Conservation (phyloP, 2,329 filamentous ascomycete genomes). For the Aspergillus tubingensis region DNA sequence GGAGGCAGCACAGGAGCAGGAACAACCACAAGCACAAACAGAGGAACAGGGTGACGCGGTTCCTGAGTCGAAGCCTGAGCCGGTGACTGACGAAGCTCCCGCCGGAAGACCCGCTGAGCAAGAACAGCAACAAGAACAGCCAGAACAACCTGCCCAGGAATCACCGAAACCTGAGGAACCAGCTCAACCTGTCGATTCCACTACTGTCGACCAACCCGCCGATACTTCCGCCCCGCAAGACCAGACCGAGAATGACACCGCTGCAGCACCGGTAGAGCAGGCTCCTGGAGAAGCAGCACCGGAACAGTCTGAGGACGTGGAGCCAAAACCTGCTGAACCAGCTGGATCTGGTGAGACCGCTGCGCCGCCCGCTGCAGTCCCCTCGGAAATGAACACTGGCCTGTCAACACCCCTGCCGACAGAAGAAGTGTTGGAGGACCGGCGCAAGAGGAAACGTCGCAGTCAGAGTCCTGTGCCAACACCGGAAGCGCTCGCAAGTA, state of each 20-base stretch:
- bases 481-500: conserved; percentile 55
- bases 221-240: neutral
- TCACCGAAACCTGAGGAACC: conserved; percentile 1
- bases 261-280: conserved; percentile 28
- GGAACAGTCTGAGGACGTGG: conserved; percentile 14
- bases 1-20: conserved; percentile 15
- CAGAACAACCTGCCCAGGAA: conserved; percentile 5
- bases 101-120: conserved; percentile 1
- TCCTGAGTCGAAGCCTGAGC: conserved; percentile 12
- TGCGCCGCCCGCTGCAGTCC: conserved; percentile 20
- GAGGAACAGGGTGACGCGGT: conserved; percentile 11
- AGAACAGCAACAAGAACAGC: conserved; percentile 5
- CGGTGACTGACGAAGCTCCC: conserved; percentile 14
- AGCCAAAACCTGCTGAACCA: conserved; percentile 25
- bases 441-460: conserved; percentile 67
- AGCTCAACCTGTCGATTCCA: neutral
- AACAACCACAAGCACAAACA: conserved; percentile 6
- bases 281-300: conserved; percentile 18
- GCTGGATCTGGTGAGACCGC: conserved; percentile 16
- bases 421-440: conserved; percentile 53
- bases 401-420: conserved; percentile 31
- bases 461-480: conserved; percentile 63
- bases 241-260: conserved; percentile 15
- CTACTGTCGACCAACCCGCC: neutral
- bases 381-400: conserved; percentile 29